Percentiles rank a stretch among this genome's conserved stretches.
phyloP scores from a whole-genome alignment of 495 filamentous ascomycete genomes.

The Penicillium goetzii region DNA sequence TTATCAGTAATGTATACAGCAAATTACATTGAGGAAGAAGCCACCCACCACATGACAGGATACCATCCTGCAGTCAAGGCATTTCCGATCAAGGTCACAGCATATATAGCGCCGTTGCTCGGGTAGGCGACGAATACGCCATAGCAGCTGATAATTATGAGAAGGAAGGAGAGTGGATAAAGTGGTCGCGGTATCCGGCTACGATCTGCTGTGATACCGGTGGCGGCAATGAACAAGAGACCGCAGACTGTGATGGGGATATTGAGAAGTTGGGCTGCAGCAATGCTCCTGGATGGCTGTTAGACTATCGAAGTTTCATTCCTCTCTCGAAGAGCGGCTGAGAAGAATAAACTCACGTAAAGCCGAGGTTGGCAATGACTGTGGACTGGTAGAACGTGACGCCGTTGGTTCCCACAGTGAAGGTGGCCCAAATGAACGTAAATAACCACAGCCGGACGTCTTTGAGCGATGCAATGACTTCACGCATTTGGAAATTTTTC shows the following conservation, averaged over 20 bases:
- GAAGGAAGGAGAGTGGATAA: conserved; percentile 45
- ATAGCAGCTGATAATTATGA: conserved; percentile 47
- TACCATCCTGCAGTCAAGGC: conserved; percentile 42
- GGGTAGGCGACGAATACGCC: conserved; percentile 46
- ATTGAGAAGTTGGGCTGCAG: conserved; percentile 43
- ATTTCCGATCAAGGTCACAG: conserved; percentile 43
- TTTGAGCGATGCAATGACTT: conserved; percentile 39
- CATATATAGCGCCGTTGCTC: conserved; percentile 42
- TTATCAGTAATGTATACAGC: not conserved
- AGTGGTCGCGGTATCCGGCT: conserved; percentile 45
- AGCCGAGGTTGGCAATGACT: conserved; percentile 48
- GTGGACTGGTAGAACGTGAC: conserved; percentile 49
- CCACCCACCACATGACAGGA: conserved; percentile 40
- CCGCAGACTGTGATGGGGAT: conserved; percentile 42
- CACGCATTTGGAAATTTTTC: conserved; percentile 36
- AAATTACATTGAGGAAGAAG: no score
- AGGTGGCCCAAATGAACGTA: conserved; percentile 44
- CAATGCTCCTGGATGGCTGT: conserved; percentile 33
- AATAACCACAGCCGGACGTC: conserved; percentile 33
- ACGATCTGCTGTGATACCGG: conserved; percentile 45
- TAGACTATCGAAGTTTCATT: not conserved
- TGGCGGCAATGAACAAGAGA: conserved; percentile 41
- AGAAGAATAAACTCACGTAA: conserved; percentile 31
- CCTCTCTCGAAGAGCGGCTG: not conserved
- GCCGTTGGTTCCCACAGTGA: conserved; percentile 47